Evolutionary conservation across 345 rosid species (phyloP).

Genomic region (Moricandia arvensis): DNA sequence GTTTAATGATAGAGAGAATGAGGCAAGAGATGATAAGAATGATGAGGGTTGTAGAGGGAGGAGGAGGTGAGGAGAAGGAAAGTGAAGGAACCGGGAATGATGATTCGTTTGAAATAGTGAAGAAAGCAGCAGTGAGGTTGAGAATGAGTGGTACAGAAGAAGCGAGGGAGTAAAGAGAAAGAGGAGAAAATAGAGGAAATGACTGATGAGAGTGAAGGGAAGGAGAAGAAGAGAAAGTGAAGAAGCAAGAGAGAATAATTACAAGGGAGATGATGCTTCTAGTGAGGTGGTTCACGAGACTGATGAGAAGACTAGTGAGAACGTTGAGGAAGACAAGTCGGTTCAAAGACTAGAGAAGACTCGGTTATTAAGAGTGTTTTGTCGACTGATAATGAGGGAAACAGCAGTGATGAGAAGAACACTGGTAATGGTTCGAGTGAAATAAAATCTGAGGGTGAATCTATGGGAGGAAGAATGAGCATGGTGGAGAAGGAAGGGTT

Average conservation of each 20-base stretch:
- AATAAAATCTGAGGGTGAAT: slow-evolving; percentile 35
- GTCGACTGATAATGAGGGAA: slow-evolving; percentile 25
- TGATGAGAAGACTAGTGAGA: slow-evolving; percentile 9
- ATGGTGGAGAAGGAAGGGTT: slow-evolving; percentile 35
- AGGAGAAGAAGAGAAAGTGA: slow-evolving; percentile 51
- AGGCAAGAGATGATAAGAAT: background rate
- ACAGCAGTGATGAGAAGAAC: slow-evolving; percentile 34
- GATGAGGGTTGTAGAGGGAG: slow-evolving; percentile 40
- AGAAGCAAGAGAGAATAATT: slow-evolving; percentile 69
- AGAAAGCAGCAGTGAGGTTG: slow-evolving; percentile 31
- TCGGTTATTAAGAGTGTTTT: slow-evolving; percentile 38
- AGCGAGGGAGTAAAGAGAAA: background rate
- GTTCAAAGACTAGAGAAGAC: slow-evolving; percentile 29
- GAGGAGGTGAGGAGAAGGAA: slow-evolving; percentile 12
- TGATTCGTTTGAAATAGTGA: background rate
- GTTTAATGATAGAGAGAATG: slow-evolving; percentile 38
- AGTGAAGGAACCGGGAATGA: slow-evolving; percentile 13
- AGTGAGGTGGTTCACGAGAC: slow-evolving; percentile 70
- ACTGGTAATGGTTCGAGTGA: slow-evolving; percentile 5
- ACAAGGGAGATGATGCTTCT: slow-evolving; percentile 81
- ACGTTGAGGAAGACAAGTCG: slow-evolving; percentile 37
- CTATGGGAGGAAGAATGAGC: slow-evolving; percentile 42
- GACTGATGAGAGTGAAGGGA: slow-evolving; percentile 18
- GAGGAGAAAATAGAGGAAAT: slow-evolving; percentile 2
- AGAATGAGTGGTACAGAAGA: background rate